Percentiles rank a stretch among this genome's conserved stretches.
These are phyloP conservation scores for Boletus tomentosulus DNA, from an alignment of 768 basidiomycete genomes.

Conservation along the genomic window DNA sequence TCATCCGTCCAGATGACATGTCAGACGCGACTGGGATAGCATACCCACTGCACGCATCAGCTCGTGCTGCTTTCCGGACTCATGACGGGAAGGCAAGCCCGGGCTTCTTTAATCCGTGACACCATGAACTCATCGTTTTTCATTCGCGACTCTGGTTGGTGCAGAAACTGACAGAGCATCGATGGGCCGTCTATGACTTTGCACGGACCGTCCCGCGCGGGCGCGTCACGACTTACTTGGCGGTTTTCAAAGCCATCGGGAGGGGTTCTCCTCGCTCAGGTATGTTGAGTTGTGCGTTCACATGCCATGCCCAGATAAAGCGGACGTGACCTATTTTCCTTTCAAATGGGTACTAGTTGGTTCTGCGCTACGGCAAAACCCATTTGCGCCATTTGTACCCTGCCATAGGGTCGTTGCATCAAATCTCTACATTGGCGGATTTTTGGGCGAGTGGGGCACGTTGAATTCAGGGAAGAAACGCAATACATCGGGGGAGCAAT, in stretches of 20 bases:
- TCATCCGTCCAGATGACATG: too few relatives aligned
- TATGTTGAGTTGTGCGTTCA: conserved; percentile 23
- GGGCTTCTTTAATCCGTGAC: neutral
- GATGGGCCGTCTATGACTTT: conserved; percentile 62
- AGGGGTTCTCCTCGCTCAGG: conserved; percentile 60
- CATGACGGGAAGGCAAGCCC: conserved; percentile 25
- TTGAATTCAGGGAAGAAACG: neutral
- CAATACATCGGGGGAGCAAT: conserved; percentile 33
- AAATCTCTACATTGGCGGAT: conserved; percentile 58
- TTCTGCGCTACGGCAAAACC: conserved; percentile 57
- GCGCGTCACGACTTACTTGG: conserved; percentile 55
- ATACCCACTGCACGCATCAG: conserved; percentile 12
- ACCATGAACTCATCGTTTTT: neutral
- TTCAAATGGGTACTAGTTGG: conserved; percentile 41
- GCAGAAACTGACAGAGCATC: conserved; percentile 48
- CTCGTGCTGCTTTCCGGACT: conserved; percentile 24
- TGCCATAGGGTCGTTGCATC: conserved; percentile 70
- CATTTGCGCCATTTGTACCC: conserved; percentile 63
- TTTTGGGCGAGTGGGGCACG: conserved; percentile 56
- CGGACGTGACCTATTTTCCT: neutral
- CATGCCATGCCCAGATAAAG: too few relatives aligned
- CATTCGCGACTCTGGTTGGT: conserved; percentile 7
- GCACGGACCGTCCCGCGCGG: conserved; percentile 45
- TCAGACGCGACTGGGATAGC: conserved; percentile 3
- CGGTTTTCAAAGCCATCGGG: conserved; percentile 45